Evolutionary conservation across 306 rosid genomes (phyloP).

Genomic region (Carpinus viminea): DNA sequence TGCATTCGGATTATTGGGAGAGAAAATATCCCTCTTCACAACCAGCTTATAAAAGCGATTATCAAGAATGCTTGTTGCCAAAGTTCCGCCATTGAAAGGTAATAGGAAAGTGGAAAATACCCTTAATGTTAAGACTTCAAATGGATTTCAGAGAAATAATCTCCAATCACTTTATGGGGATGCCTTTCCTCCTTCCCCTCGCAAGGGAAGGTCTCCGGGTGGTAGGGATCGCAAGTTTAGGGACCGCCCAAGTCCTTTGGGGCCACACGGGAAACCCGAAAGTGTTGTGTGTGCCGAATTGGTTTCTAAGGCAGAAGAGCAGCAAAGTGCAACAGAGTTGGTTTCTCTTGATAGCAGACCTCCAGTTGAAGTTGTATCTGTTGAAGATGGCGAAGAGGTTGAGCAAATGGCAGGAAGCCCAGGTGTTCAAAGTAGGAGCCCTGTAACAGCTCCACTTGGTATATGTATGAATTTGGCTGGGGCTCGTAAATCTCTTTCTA

Average conservation of each 20-base stretch:
- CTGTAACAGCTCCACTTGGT: constrained; percentile 96
- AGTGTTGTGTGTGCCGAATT: constrained; percentile 43
- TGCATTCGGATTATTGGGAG: constrained; percentile 71
- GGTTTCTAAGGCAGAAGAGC: constrained; percentile 60
- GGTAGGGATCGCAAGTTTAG: constrained; percentile 42
- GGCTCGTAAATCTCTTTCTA: constrained; percentile 51
- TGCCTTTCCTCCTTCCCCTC: constrained; percentile 45
- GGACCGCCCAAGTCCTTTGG: constrained; percentile 58
- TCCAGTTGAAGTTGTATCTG: constrained; percentile 75
- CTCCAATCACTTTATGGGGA: constrained; percentile 54
- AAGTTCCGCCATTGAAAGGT: constrained; percentile 59
- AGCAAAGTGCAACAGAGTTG: constrained; percentile 89
- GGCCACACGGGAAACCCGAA: constrained; percentile 62
- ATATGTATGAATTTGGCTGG: constrained; percentile 54
- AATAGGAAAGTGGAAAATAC: constrained; percentile 34
- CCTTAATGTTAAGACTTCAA: constrained; percentile 44
- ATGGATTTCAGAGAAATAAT: constrained; percentile 44
- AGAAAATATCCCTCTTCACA: constrained; percentile 80
- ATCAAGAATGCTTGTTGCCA: constrained; percentile 74
- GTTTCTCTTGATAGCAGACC: constrained; percentile 95
- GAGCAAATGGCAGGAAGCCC: constrained; percentile 90
- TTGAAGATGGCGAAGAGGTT: constrained; percentile 99
- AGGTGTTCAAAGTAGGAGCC: constrained; percentile 83
- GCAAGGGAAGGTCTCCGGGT: constrained; percentile 50
- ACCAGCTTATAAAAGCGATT: constrained; percentile 65